phyloP scores from a whole-genome alignment of 768 basidiomycete species.

The Podaxis sp. region DNA sequence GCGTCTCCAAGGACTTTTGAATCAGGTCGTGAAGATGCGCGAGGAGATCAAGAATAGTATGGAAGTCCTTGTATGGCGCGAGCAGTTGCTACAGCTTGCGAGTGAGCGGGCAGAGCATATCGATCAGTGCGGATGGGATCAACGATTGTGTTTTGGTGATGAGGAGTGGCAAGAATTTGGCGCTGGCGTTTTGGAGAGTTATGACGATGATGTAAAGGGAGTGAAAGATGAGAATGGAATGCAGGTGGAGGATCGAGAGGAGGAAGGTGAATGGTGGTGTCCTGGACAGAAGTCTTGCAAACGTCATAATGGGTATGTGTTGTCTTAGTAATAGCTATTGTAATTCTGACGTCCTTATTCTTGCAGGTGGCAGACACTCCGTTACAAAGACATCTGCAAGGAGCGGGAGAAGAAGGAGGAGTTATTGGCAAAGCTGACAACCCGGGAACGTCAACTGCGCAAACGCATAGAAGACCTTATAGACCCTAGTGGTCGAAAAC shows the following conservation, averaged over 20 bases:
- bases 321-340: background rate
- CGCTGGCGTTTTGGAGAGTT: conserved; percentile 65
- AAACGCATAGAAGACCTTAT: conserved; percentile 74
- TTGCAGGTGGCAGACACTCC: conserved; percentile 76
- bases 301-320: conserved; percentile 70
- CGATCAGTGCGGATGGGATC: conserved; percentile 87
- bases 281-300: conserved; percentile 72
- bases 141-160: conserved; percentile 80
- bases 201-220: conserved; percentile 43
- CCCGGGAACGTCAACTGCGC: conserved; percentile 75
- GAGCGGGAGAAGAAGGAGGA: conserved; percentile 79
- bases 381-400: conserved; percentile 66
- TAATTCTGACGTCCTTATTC: conserved; percentile 13
- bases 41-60: conserved; percentile 68
- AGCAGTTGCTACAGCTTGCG: conserved; percentile 66
- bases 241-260: conserved; percentile 35
- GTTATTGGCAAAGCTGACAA: conserved; percentile 63
- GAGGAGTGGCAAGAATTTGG: conserved; percentile 76
- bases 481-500: conserved; percentile 43
- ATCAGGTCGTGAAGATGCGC: conserved; percentile 56
- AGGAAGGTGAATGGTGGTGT: conserved; percentile 76
- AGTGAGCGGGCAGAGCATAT: conserved; percentile 62
- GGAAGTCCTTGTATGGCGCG: conserved; percentile 71
- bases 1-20: conserved; percentile 52
- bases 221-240: conserved; percentile 32